Evolutionary conservation across 2,329 filamentous ascomycete genomes (phyloP), one percentile per base, ranked within the genome.

Genomic region (Alternaria arbusti): DNA sequence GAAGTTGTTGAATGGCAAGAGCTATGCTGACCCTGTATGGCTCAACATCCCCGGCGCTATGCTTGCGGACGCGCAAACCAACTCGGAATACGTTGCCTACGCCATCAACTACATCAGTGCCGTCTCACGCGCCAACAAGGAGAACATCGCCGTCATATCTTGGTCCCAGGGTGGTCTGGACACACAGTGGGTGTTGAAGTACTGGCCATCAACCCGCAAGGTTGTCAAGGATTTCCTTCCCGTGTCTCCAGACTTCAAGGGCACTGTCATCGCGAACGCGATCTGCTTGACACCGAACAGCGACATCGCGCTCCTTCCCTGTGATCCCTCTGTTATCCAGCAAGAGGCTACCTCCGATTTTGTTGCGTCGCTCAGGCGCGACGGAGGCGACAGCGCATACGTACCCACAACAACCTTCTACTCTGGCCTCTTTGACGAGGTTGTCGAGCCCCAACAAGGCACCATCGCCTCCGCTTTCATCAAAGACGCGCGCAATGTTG

Each of bases 121-220:
- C 20, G 74, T 88, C n/a, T 63, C 60, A 20, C 9, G 25, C 12
- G 44, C 47, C 13, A 63, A 59, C 32, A 43, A 43, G 23, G 22
- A 62, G 7, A 63, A 63, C 44, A 63, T 63, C 5, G 60, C 60
- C 20, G 32, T 63, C 15, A 55, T 63, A 9, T 81, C 80, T 13
- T 88, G 84, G 85, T 87, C 85, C 0, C 86, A 89, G 74, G 86
- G 86, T 15, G 84, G 83, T 51, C 75, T 88, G 3, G 78, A 85
- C 61, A 79, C 83, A 0, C 87, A 89, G 71, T 88, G 86, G 87
- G 85, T 84, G 0, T 78, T 86, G 65, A 87, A 87, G 66, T 88
- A 86, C 78, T 88, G 84, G 84, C 85, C 85, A 0, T 85, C 82
- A 1, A 85, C 83, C 1, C 81, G 82, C 5, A 66, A 64, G 3